phyloP scores from a whole-genome alignment of 2,329 filamentous ascomycete species.

The Thyridium curvatum region DNA sequence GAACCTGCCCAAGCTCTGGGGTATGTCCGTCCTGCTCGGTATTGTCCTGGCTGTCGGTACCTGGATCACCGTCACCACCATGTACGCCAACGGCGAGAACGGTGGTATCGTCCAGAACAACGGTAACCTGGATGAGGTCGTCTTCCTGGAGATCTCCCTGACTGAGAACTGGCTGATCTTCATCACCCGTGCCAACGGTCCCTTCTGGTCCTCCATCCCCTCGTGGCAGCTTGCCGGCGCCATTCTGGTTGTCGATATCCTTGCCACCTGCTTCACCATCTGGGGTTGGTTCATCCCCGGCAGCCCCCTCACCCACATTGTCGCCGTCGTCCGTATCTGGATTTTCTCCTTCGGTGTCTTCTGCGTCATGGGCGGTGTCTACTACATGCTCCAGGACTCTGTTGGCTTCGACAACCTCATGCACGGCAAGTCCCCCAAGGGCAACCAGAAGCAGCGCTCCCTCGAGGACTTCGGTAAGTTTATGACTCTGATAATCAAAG shows the following conservation, averaged over 20 bases:
- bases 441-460: slow-evolving; percentile 74
- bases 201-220: slow-evolving; percentile 84
- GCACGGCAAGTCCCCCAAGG: slow-evolving; percentile 82
- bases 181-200: slow-evolving; percentile 88
- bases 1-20: slow-evolving; percentile 93
- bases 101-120: slow-evolving; percentile 89
- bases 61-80: slow-evolving; percentile 85
- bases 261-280: slow-evolving; percentile 79
- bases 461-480: slow-evolving; percentile 84
- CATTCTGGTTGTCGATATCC: slow-evolving; percentile 73
- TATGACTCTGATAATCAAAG: not conserved
- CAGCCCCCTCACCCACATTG: slow-evolving; percentile 59
- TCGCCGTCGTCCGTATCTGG: slow-evolving; percentile 84
- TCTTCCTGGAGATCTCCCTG: slow-evolving; percentile 86
- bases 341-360: slow-evolving; percentile 88
- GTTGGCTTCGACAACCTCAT: slow-evolving; percentile 84
- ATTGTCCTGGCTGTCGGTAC: slow-evolving; percentile 75
- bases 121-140: slow-evolving; percentile 71
- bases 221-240: slow-evolving; percentile 79
- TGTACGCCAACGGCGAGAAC: slow-evolving; percentile 61
- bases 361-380: slow-evolving; percentile 63
- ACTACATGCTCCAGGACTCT: slow-evolving; percentile 78
- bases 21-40: slow-evolving; percentile 81
- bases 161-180: slow-evolving; percentile 97
- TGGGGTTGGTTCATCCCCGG: slow-evolving; percentile 75